These are phyloP conservation scores for Corinectria fuckeliana DNA, from an alignment of 2,329 filamentous ascomycete species.

Conservation along the genomic window DNA sequence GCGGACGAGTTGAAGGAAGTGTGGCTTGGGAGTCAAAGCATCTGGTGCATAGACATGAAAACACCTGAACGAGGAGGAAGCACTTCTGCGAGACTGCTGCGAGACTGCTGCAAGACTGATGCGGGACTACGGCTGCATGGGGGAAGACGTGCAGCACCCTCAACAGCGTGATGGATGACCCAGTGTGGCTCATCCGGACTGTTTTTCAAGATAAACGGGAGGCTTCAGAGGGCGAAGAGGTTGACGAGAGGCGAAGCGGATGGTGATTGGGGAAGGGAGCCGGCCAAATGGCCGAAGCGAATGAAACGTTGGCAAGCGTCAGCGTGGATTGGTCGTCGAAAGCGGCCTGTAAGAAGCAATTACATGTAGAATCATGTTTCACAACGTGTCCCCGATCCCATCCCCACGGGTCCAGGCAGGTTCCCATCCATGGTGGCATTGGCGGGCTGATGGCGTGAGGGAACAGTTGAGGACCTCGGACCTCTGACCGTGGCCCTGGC, in stretches of 20 bases:
- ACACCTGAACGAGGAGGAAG: neutral
- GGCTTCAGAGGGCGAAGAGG: constrained; percentile 2
- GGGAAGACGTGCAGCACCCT: constrained; percentile 14
- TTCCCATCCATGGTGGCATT: neutral
- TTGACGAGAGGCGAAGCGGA: neutral
- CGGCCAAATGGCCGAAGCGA: constrained; percentile 27
- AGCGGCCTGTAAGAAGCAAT: constrained; percentile 17
- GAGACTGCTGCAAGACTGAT: constrained; percentile 12
- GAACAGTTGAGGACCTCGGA: no score
- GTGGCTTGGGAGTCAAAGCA: constrained; percentile 20
- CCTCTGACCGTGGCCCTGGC: neutral
- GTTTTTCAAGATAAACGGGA: neutral
- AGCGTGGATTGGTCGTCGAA: constrained; percentile 24
- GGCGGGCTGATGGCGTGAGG: constrained; percentile 10
- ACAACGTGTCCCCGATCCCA: constrained; percentile 13
- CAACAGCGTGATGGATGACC: neutral
- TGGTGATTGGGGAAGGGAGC: constrained; percentile 14
- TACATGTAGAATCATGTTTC: constrained; percentile 27
- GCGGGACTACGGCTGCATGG: constrained; percentile 10
- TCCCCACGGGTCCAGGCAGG: neutral
- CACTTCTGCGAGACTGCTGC: constrained; percentile 4
- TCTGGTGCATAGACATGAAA: constrained; percentile 1
- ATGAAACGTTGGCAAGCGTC: constrained; percentile 19
- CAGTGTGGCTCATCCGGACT: constrained; percentile 5
- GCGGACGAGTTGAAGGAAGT: no score